phyloP scores from a whole-genome alignment of 371 early-diverging fungal genomes.

The Apophysomyces trapeziformis region DNA sequence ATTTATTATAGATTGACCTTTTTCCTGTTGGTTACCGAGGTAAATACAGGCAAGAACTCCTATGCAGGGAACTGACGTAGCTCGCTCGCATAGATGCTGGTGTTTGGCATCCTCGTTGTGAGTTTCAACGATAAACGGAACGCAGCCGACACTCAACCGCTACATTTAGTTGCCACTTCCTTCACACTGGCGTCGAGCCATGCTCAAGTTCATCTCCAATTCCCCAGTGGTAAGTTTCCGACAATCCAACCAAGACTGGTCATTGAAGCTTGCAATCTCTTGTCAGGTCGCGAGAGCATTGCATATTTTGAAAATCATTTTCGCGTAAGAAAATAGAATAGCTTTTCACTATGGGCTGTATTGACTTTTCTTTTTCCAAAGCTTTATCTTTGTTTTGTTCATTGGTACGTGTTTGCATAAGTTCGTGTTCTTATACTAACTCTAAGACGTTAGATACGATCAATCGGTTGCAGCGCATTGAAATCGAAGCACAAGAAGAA shows the following conservation, averaged over 20 bases:
- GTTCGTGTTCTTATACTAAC: background rate
- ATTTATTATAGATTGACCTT: background rate
- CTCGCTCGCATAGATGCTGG: constrained; percentile 8
- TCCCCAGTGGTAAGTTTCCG: constrained; percentile 7
- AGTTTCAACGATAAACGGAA: background rate
- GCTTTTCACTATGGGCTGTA: background rate
- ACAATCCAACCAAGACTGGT: background rate
- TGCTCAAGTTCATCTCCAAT: constrained; percentile 12
- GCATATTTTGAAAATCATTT: constrained; percentile 9
- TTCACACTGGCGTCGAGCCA: constrained; percentile 16
- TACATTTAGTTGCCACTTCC: constrained; percentile 13
- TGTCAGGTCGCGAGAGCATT: constrained; percentile 7
- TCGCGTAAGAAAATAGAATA: background rate
- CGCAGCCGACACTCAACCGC: background rate
- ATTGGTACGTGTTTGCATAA: constrained; percentile 43
- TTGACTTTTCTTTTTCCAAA: constrained; percentile 8
- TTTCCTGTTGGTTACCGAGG: constrained; percentile 8
- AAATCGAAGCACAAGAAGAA: constrained; percentile 34
- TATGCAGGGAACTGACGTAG: background rate
- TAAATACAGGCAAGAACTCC: background rate
- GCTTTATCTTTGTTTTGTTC: constrained; percentile 62
- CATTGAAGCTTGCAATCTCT: background rate
- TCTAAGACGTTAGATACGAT: constrained; percentile 55
- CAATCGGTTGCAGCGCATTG: constrained; percentile 63
- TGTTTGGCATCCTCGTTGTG: constrained; percentile 13